A percentile compares a stretch with the other conserved stretches of the same genome.
Evolutionary conservation across 768 basidiomycete genomes (phyloP).

Genomic region (Roridomyces roridus): DNA sequence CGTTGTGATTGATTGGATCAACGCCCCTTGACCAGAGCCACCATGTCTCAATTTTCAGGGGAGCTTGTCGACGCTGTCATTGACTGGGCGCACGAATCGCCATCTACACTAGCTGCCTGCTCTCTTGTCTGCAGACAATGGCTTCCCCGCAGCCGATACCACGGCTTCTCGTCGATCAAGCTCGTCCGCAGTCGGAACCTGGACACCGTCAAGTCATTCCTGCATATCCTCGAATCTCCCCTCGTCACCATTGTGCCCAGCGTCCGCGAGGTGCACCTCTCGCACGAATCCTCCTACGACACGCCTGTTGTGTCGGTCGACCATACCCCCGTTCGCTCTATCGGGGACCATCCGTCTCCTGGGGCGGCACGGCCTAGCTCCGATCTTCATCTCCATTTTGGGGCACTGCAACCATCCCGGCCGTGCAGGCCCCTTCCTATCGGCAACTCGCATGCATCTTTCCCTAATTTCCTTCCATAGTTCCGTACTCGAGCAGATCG

Average conservation of each 20-base stretch:
- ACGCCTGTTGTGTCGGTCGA: no score
- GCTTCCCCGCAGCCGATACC: conserved; percentile 11
- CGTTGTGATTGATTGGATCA: no score
- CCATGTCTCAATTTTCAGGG: conserved; percentile 3
- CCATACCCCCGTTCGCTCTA: conserved; percentile 4
- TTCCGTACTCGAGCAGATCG: no score
- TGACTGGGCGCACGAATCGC: not conserved
- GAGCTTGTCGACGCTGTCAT: conserved; percentile 17
- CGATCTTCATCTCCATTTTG: no score
- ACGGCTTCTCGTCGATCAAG: not conserved
- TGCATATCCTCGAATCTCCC: not conserved
- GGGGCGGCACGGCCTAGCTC: no score
- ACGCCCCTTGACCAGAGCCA: no score
- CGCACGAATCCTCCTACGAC: conserved; percentile 10
- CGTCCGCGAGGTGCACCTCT: not conserved
- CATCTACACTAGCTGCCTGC: not conserved
- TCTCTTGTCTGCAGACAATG: conserved; percentile 13
- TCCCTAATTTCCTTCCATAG: no score
- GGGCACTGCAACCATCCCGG: no score
- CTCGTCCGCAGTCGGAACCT: conserved; percentile 1
- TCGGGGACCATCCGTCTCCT: conserved; percentile 3
- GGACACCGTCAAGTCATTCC: conserved; percentile 11
- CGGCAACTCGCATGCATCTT: no score
- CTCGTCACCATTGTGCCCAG: conserved; percentile 2
- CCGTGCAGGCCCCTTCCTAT: no score